phyloP scores from a whole-genome alignment of 2,329 filamentous ascomycete genomes.

The Penicillium sp. region DNA sequence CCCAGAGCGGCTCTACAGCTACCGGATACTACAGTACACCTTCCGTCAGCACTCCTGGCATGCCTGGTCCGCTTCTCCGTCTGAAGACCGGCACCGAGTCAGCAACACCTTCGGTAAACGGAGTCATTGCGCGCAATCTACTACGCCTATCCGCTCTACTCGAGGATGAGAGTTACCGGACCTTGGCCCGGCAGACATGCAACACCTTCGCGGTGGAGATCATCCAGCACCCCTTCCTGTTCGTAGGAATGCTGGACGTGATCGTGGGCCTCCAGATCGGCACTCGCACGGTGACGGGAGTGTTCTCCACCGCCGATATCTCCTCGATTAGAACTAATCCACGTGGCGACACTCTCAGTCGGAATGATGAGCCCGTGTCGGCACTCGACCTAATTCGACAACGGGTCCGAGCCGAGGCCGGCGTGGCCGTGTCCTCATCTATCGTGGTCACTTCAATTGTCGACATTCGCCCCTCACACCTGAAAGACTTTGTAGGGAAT shows the following conservation, averaged over 20 bases:
- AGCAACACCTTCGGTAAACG: constrained; percentile 85
- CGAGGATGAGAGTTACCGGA: constrained; percentile 61
- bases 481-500: constrained; percentile 35
- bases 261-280: constrained; percentile 75
- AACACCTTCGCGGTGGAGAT: constrained; percentile 88
- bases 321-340: constrained; percentile 5
- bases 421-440: constrained; percentile 32
- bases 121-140: constrained; percentile 81
- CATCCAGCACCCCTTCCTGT: constrained; percentile 89
- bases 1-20: constrained; percentile 47
- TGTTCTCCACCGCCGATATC: constrained; percentile 43
- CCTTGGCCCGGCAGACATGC: constrained; percentile 69
- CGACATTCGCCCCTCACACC: constrained; percentile 35
- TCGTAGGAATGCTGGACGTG: constrained; percentile 72
- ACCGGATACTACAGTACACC: constrained; percentile 45
- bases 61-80: constrained; percentile 64
- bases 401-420: constrained; percentile 36
- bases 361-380: constrained; percentile 24
- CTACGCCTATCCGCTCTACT: constrained; percentile 73
- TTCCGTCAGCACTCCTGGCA: constrained; percentile 57
- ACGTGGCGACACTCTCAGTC: constrained; percentile 17
- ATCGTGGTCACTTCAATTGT: constrained; percentile 36
- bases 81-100: constrained; percentile 96
- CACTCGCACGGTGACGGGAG: constrained; percentile 58
- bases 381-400: constrained; percentile 31